Evolutionary conservation across 2,329 filamentous ascomycete genomes (phyloP), one percentile per base, ranked within the genome.

Genomic region (Trichoderma semiorbis): DNA sequence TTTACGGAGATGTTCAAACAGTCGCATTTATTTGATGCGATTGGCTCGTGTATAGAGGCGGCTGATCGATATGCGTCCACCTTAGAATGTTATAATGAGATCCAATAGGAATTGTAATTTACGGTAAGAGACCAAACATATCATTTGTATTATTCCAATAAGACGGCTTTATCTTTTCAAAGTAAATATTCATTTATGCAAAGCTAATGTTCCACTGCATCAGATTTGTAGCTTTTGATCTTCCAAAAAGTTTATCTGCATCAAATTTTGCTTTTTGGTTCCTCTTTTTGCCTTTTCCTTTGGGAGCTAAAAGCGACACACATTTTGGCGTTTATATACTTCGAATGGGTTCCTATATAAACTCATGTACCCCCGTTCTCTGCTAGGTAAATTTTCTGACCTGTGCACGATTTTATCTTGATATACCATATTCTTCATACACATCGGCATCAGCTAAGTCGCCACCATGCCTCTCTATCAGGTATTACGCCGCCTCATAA

Each of bases 1-100:
- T 69, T 69, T 69, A 61, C 66, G 14, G 66, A 60, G n/a, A 47
- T 69, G 66, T 69, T 69, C 5, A 61, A 50, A 18, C 55, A 69
- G 36, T 69, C 66, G 28, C 66, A 69, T 61, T 36, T 61, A n/a
- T 69, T 61, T 50, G 66, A 69, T 69, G 66, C 55, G 16, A 60
- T 69, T 69, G 66, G 55, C 7, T 34, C 66, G 2, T 61, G 66
- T 28, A 69, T 69, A 32, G 66, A 69, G 2, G 66, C 55, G 36
- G 55, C 26, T 50, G 55, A 69, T 21, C 55, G 30, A 60, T 69
- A 69, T 43, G 66, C 65, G 21, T 58, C 65, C 39, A 47, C 65
- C 8, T 26, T 61, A 18, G 36, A 69, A 50, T 26, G 66, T 50
- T 58, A 61, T 39, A 32, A 39, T n/a, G 65, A 43, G 2, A 47